Conservation (phyloP, 768 basidiomycete species). For the Tylopilus vinaceipallidus region DNA sequence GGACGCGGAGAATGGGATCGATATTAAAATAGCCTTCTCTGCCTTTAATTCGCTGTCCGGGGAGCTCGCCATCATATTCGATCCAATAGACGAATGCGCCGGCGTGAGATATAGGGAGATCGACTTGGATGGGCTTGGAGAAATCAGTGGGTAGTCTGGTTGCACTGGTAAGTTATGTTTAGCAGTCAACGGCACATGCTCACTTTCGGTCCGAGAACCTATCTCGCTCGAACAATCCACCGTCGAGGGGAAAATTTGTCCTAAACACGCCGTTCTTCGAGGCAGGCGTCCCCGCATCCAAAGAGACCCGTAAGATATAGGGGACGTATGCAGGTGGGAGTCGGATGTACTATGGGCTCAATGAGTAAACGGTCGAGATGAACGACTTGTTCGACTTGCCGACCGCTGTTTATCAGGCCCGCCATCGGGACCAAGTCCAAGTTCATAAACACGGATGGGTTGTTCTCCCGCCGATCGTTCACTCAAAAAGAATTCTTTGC, state of each 20-base stretch:
- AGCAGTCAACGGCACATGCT: constrained; percentile 22
- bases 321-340: constrained; percentile 88
- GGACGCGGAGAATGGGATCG: constrained; percentile 81
- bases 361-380: constrained; percentile 6
- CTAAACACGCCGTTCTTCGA: constrained; percentile 89
- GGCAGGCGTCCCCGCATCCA: constrained; percentile 91
- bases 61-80: constrained; percentile 72
- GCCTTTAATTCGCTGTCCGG: constrained; percentile 68
- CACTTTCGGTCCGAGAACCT: constrained; percentile 75
- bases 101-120: constrained; percentile 94
- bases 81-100: constrained; percentile 96
- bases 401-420: constrained; percentile 83
- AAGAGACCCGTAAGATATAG: constrained; percentile 86
- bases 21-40: constrained; percentile 95
- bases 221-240: constrained; percentile 78
- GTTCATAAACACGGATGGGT: constrained; percentile 82
- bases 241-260: constrained; percentile 96
- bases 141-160: constrained; percentile 79
- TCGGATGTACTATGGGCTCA: constrained; percentile 76
- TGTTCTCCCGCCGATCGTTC: constrained; percentile 48
- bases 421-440: constrained; percentile 85
- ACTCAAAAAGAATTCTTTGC: constrained; percentile 81
- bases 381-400: constrained; percentile 45
- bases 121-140: constrained; percentile 88
- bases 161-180: constrained; percentile 13